A percentile compares a stretch with the other conserved stretches of the same genome.
These are phyloP conservation scores for Mucor circinelloides DNA, from an alignment of 371 early-diverging fungal genomes.

Conservation along the genomic window DNA sequence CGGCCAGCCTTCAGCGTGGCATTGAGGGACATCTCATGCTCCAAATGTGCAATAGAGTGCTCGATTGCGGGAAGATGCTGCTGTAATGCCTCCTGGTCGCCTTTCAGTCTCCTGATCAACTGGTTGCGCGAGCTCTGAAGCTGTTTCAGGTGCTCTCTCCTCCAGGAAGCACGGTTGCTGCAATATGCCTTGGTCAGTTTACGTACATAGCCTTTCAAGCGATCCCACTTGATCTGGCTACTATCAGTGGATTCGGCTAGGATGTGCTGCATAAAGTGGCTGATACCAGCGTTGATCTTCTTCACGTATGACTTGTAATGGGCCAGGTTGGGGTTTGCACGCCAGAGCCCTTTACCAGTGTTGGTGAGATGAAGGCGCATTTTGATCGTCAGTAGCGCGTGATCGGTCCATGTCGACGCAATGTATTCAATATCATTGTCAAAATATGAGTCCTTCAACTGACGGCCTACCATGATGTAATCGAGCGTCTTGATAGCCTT, in stretches of 20 bases:
- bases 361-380: not conserved
- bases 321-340: not conserved
- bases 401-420: slow-evolving; percentile 1
- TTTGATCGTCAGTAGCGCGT: not conserved
- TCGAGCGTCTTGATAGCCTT: not conserved
- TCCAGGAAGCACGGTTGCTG: not conserved
- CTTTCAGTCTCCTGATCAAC: not conserved
- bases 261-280: not conserved
- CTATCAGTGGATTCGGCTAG: not conserved
- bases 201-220: not conserved
- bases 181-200: not conserved
- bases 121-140: slow-evolving; percentile 1
- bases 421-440: not conserved
- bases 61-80: not conserved
- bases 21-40: not conserved
- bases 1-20: slow-evolving; percentile 3
- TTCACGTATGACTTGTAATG: not conserved
- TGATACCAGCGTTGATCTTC: not conserved
- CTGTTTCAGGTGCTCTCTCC: not conserved
- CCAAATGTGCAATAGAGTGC: not conserved
- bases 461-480: not conserved
- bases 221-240: not conserved
- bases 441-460: not conserved
- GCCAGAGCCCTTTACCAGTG: slow-evolving; percentile 11
- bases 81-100: not conserved